Percentiles rank a stretch among this genome's conserved stretches.
Evolutionary conservation across 441 rosid genomes (phyloP).

Genomic region (Gossypium trilobum): DNA sequence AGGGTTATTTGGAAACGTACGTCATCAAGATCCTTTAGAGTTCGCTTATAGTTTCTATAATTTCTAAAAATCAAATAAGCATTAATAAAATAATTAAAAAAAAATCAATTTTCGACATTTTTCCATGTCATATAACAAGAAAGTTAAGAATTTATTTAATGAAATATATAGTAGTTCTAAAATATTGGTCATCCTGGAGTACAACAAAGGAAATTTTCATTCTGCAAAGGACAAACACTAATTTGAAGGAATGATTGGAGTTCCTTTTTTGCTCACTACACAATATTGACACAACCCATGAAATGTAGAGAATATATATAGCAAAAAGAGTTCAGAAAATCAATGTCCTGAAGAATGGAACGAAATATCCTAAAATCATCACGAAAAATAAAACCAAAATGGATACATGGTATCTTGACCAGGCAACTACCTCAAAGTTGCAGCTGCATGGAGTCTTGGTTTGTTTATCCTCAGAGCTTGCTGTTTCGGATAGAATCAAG

Average conservation of each 20-base stretch:
- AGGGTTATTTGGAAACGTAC: too few species aligned
- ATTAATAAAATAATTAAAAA: too few species aligned
- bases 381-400: slow-evolving; percentile 32
- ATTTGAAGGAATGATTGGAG: neutral
- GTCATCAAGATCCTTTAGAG: too few species aligned
- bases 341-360: slow-evolving; percentile 29
- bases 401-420: slow-evolving; percentile 42
- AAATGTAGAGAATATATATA: neutral
- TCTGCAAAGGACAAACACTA: neutral
- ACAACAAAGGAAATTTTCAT: neutral
- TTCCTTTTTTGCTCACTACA: neutral
- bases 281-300: neutral
- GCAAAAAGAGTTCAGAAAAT: slow-evolving; percentile 22
- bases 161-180: neutral
- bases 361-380: slow-evolving; percentile 43
- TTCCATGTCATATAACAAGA: too few species aligned
- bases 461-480: slow-evolving; percentile 23
- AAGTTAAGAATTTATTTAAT: neutral
- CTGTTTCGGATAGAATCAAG: slow-evolving; percentile 31
- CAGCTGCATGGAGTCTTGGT: slow-evolving; percentile 8
- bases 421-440: slow-evolving; percentile 21
- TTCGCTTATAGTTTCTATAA: too few species aligned
- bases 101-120: too few species aligned
- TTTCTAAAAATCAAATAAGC: too few species aligned
- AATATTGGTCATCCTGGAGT: neutral